Conservation (phyloP, 176 grass and related monocot species). For the Aegilops longissima region DNA sequence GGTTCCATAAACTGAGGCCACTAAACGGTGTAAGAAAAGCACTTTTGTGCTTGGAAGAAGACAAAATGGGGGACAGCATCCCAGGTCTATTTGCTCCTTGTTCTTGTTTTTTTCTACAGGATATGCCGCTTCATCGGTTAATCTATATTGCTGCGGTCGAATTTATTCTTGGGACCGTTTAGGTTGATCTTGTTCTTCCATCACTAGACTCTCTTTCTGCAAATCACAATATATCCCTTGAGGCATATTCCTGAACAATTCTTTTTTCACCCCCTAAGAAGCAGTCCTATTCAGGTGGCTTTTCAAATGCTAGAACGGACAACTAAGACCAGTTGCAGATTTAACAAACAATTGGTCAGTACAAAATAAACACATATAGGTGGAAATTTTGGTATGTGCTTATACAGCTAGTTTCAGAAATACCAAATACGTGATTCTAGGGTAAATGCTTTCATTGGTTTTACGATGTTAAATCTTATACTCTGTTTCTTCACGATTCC, state of each 20-base stretch:
- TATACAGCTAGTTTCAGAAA: not conserved
- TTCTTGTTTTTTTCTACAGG: constrained; percentile 7
- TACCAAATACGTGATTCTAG: not conserved
- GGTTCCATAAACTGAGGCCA: not conserved
- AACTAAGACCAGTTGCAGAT: not conserved
- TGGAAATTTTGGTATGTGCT: not conserved
- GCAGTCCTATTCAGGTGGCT: not conserved
- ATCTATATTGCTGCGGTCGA: not conserved
- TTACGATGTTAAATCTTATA: not conserved
- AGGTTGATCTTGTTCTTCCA: not conserved
- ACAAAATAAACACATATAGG: not conserved
- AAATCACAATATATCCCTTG: not conserved
- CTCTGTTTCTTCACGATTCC: not conserved
- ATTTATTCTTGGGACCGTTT: not conserved
- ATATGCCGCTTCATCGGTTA: constrained; percentile 3
- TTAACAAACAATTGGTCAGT: not conserved
- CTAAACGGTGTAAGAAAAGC: not conserved
- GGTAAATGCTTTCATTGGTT: not conserved
- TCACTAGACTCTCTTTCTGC: not conserved
- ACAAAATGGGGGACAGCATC: not conserved
- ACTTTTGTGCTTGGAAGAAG: not conserved
- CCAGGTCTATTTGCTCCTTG: not conserved
- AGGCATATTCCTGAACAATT: constrained; percentile 15
- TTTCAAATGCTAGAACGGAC: not conserved
- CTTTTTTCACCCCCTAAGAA: not conserved